Conservation (phyloP, 768 basidiomycete species). For the Pleurotus ostreatus region DNA sequence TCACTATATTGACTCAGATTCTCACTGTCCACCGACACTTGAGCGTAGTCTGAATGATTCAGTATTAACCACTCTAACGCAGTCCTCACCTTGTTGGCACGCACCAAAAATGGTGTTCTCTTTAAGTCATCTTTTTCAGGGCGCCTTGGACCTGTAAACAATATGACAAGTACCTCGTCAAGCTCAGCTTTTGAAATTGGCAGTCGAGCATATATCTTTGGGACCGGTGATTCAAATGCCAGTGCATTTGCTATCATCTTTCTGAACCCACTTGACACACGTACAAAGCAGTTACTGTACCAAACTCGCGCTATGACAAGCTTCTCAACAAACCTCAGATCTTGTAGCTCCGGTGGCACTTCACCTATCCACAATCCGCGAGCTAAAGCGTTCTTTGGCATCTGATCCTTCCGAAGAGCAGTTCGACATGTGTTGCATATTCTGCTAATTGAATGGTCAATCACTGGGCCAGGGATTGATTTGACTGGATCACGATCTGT, state of each 20-base stretch:
- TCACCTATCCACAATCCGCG: constrained; percentile 32
- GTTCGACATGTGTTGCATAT: constrained; percentile 9
- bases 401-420: constrained; percentile 5
- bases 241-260: constrained; percentile 28
- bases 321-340: constrained; percentile 23
- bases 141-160: constrained; percentile 24
- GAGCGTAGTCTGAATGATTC: constrained; percentile 29
- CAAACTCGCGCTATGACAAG: constrained; percentile 20
- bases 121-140: constrained; percentile 23
- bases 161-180: constrained; percentile 26
- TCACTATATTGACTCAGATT: constrained; percentile 21
- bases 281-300: constrained; percentile 23
- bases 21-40: constrained; percentile 23
- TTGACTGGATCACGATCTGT: constrained; percentile 10
- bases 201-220: constrained; percentile 19
- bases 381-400: constrained; percentile 21
- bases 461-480: constrained; percentile 12
- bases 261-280: constrained; percentile 19
- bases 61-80: constrained; percentile 32
- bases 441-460: constrained; percentile 7
- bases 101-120: constrained; percentile 23
- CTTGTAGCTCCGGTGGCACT: constrained; percentile 21
- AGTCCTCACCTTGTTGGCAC: constrained; percentile 16
- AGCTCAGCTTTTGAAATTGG: constrained; percentile 22
- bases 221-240: constrained; percentile 20